A percentile compares a stretch with the other conserved stretches of the same genome.
phyloP scores from a whole-genome alignment of 768 basidiomycete species.

The Suillus placidus region DNA sequence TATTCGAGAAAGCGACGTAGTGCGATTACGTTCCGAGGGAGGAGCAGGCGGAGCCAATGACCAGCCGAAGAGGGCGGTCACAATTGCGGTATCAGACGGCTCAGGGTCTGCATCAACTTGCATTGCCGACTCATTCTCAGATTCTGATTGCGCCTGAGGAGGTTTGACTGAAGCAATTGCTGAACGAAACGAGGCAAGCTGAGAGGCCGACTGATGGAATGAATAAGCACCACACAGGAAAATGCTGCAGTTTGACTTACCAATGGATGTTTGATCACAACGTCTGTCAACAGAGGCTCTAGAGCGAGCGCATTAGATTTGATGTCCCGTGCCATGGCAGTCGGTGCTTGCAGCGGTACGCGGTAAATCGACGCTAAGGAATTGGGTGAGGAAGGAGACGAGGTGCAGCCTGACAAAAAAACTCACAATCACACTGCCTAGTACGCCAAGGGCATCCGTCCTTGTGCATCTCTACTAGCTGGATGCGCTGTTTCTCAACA shows the following conservation, averaged over 20 bases:
- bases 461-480: slow-evolving; percentile 74
- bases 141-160: slow-evolving; percentile 28
- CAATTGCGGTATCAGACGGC: slow-evolving; percentile 42
- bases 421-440: slow-evolving; percentile 77
- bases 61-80: slow-evolving; percentile 56
- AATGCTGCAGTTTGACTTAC: slow-evolving; percentile 42
- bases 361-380: slow-evolving; percentile 67
- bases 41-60: slow-evolving; percentile 35
- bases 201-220: slow-evolving; percentile 53
- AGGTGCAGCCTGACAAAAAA: neutral
- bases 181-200: slow-evolving; percentile 54
- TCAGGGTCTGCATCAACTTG: slow-evolving; percentile 18
- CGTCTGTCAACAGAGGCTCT: slow-evolving; percentile 52
- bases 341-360: slow-evolving; percentile 69
- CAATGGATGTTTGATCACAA: slow-evolving; percentile 72
- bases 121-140: slow-evolving; percentile 26
- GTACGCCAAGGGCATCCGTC: slow-evolving; percentile 84
- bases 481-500: slow-evolving; percentile 70
- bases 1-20: slow-evolving; percentile 30
- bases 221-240: slow-evolving; percentile 15
- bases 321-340: slow-evolving; percentile 62
- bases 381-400: slow-evolving; percentile 8
- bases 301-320: slow-evolving; percentile 56
- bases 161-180: slow-evolving; percentile 37
- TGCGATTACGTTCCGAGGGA: slow-evolving; percentile 14